Percentiles rank a stretch among this genome's conserved stretches.
These are phyloP conservation scores for Rhytidhysteron rufulum DNA, from an alignment of 2,329 filamentous ascomycete genomes.

Conservation along the genomic window DNA sequence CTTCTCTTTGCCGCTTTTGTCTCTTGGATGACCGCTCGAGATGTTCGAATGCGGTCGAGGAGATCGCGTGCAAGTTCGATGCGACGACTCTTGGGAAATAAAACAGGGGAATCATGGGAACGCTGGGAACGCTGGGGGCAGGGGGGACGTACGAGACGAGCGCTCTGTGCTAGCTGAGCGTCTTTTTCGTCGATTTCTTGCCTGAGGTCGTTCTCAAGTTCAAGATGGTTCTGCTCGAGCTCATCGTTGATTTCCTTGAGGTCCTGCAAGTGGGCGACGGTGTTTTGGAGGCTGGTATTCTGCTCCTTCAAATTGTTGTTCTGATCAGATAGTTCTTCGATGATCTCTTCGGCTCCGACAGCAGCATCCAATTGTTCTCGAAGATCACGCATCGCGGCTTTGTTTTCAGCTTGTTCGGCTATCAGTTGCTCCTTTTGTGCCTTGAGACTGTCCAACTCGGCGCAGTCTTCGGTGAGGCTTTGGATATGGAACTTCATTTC, in stretches of 20 bases:
- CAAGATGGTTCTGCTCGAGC: constrained; percentile 86
- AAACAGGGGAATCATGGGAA: no score
- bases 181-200: constrained; percentile 91
- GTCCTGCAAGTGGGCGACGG: constrained; percentile 82
- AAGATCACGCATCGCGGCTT: constrained; percentile 77
- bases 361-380: constrained; percentile 88
- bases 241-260: constrained; percentile 93
- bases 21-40: no score
- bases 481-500: constrained; percentile 65
- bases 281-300: constrained; percentile 75
- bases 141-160: no score
- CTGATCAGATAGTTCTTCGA: constrained; percentile 84
- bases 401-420: constrained; percentile 68
- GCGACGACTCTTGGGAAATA: no score
- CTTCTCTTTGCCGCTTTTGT: no score
- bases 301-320: constrained; percentile 81
- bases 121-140: no score
- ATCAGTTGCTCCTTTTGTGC: constrained; percentile 67
- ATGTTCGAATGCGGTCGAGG: no score
- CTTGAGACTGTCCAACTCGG: constrained; percentile 37
- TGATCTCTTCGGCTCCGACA: constrained; percentile 85
- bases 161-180: constrained; percentile 76
- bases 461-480: constrained; percentile 37
- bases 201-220: constrained; percentile 90
- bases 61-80: no score